Evolutionary conservation across 2,329 filamentous ascomycete genomes (phyloP), one percentile per base, ranked within the genome.

Genomic region (Aspergillus vadensis): DNA sequence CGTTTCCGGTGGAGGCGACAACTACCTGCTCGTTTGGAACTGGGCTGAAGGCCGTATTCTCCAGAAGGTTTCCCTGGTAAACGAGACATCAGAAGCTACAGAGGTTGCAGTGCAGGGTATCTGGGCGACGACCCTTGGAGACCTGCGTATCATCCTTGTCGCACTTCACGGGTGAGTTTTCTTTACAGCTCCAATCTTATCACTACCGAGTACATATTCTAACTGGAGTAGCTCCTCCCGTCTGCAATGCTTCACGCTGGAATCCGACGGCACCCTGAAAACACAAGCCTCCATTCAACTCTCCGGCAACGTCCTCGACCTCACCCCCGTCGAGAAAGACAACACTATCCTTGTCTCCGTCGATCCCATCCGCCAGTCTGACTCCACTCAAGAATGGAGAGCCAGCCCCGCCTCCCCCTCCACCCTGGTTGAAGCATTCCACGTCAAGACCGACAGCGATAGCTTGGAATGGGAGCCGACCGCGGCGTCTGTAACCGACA

Each of bases 1-100:
- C 30, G 78, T 98, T 32, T 96, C 92, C 5, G 95, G 91, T 9
- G 94, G 94, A 52, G 95, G 94, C 4, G 94, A 98, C 69, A 82
- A 88, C 60, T 84, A 88, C 64, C 71, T 99, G 9, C 86, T 89
- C 62, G 80, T 93, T 0, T 99, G 93, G 93, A 83, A 93, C 64
- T 99, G 94, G 94, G 77, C 79, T 44, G 77, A 72, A 51, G 70
- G 72, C 25, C 67, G 68, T 57, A 62, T 75, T 10, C 62, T 75
- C 27, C 73, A 75, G 19, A 72, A 72, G 55, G 59, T 76, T 32
- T 62, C 69, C 5, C 61, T 79, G 38, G 59, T 65, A 15, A 60
- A 70, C 4, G 57, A 69, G 7, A 19, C 55, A 0, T 57, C 67
- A 12, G 60, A 71, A 38, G 47, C 61, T 27, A 48, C 66, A 6